phyloP scores from a whole-genome alignment of 768 basidiomycete species.

The Postia placenta region DNA sequence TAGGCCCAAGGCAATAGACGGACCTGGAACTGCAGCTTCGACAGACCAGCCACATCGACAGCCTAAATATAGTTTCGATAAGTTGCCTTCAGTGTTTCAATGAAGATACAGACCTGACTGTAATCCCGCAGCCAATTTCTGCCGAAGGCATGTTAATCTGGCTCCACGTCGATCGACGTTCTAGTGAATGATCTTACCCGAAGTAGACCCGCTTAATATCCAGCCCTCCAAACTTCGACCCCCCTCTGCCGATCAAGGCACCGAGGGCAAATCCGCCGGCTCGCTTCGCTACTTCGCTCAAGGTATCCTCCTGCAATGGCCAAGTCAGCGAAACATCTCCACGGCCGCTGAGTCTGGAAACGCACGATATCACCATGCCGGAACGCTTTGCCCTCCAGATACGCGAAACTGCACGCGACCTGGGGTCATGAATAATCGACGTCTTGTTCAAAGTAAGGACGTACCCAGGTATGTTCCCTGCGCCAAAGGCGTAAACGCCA shows the following conservation, averaged over 20 bases:
- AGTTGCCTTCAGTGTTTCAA: too few species aligned
- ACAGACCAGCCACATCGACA: slow-evolving; percentile 74
- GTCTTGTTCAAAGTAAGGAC: slow-evolving; percentile 1
- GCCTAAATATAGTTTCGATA: too few species aligned
- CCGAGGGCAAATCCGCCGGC: slow-evolving; percentile 55
- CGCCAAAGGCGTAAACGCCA: slow-evolving; percentile 71
- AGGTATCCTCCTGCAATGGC: slow-evolving; percentile 55
- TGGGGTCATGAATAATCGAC: not conserved
- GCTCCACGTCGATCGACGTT: too few species aligned
- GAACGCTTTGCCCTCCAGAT: slow-evolving; percentile 81
- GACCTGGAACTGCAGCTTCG: slow-evolving; percentile 66
- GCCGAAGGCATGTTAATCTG: too few species aligned
- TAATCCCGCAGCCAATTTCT: slow-evolving; percentile 91
- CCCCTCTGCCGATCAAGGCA: slow-evolving; percentile 46
- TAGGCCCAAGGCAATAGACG: slow-evolving; percentile 15
- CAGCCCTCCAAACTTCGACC: slow-evolving; percentile 66
- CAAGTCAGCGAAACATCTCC: slow-evolving; percentile 18
- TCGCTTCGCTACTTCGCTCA: slow-evolving; percentile 55
- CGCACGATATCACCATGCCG: slow-evolving; percentile 83
- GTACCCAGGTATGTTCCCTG: slow-evolving; percentile 72
- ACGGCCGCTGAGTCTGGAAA: slow-evolving; percentile 8
- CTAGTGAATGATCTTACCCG: slow-evolving; percentile 47
- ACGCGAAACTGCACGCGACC: slow-evolving; percentile 61
- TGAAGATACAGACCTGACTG: slow-evolving; percentile 48
- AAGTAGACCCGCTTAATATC: slow-evolving; percentile 85